Base-by-base conservation (phyloP, 164 flowering plant species). In the Umbilicus rupestris region DNA sequence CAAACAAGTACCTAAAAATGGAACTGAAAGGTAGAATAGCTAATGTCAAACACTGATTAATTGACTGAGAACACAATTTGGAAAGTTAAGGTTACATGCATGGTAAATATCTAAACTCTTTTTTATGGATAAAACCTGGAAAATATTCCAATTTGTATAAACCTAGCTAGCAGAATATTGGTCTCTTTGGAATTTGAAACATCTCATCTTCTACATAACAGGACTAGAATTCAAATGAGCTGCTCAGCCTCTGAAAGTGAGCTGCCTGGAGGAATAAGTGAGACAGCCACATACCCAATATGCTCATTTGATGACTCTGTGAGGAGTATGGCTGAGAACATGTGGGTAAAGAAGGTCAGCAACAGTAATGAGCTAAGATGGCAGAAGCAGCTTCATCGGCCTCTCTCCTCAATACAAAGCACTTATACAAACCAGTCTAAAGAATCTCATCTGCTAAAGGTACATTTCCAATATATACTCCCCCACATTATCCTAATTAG, bases 201-300 rank as follows among this genome's bases (percentile, higher is more conserved):
- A 50, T 20, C 10, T 50, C 52, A 20, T 22, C 57, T 50, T 26
- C 22, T 2, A 50, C 37, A 35, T 50, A 9, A 20, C 57, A 50
- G 57, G 57, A 20, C 57, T 20, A 24, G 57, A 50, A 50, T 50
- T 50, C 57, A 50, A 50, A 50, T 20, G n/a, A 45, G 49, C 49
- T 45, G 49, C 49, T 5, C 49, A 45, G 17, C 20, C 37, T 35
- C 37, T 45, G 29, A 50, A 50, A 50, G 22, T 20, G 29, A 50
- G 20, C 57, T 20, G 37, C 37, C 0, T 3, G 37, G 37, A 35
- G 37, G 1, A 35, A 35, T 35, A 35, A 35, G 37, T 35, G 37
- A 35, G 55, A 50, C 57, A 50, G 57, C 22, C 57, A 50, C 28
- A 22, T 50, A 22, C 57, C 28, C 57, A 50, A 12, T 50, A 6